Percentiles rank a stretch among this genome's conserved stretches.
phyloP scores from a whole-genome alignment of 805 yeast species.

The Candida schatavii region DNA sequence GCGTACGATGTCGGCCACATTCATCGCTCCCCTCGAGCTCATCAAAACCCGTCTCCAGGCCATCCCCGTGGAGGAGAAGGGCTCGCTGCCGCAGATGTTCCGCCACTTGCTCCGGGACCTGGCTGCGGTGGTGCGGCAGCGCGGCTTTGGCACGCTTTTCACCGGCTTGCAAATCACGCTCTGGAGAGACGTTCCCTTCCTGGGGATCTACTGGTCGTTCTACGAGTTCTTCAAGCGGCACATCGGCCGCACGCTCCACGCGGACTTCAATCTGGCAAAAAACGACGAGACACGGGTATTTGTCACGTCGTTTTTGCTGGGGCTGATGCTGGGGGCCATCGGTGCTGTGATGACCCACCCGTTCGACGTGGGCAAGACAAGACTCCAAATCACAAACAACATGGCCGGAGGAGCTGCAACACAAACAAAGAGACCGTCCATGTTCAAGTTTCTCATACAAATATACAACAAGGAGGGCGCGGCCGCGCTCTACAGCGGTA shows the following conservation, averaged over 20 bases:
- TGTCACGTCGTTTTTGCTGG: slow-evolving; percentile 68
- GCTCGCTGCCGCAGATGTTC: slow-evolving; percentile 26
- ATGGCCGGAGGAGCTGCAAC: slow-evolving; percentile 9
- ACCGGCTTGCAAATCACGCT: slow-evolving; percentile 84
- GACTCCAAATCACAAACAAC: slow-evolving; percentile 65
- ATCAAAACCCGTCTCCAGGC: slow-evolving; percentile 87
- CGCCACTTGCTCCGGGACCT: slow-evolving; percentile 54
- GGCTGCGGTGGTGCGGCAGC: slow-evolving; percentile 43
- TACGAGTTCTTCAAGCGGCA: slow-evolving; percentile 53
- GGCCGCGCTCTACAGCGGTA: slow-evolving; percentile 82
- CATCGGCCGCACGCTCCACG: slow-evolving; percentile 19
- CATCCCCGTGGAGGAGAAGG: slow-evolving; percentile 53
- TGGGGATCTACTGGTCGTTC: slow-evolving; percentile 91
- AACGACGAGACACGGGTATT: slow-evolving; percentile 46
- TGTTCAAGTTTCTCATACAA: slow-evolving; percentile 62
- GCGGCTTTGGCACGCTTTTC: slow-evolving; percentile 69
- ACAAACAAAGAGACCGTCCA: slow-evolving; percentile 38
- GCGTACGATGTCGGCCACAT: slow-evolving; percentile 76
- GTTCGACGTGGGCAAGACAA: slow-evolving; percentile 94
- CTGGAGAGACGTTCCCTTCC: slow-evolving; percentile 97
- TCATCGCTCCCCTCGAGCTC: slow-evolving; percentile 84
- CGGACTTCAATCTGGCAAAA: slow-evolving; percentile 18
- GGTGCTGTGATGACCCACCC: slow-evolving; percentile 92
- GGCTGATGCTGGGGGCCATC: slow-evolving; percentile 76
- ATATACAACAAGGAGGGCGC: slow-evolving; percentile 75